Percentiles rank a stretch among this genome's conserved stretches.
phyloP scores from a whole-genome alignment of 495 filamentous ascomycete species.

The Friedmanniomyces endolithicus region DNA sequence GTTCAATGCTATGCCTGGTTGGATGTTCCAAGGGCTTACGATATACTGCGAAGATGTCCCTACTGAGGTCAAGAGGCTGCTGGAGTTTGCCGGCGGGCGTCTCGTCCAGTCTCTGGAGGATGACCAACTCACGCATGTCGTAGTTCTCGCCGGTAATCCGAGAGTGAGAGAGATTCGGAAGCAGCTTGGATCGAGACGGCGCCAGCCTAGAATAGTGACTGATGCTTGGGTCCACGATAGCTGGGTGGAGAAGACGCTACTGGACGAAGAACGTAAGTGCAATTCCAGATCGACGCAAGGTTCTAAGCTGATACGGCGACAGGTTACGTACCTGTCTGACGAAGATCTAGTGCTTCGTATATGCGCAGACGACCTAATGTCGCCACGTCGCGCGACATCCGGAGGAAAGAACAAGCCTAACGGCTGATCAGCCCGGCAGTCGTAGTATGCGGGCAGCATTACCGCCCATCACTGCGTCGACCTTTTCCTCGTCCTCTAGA shows the following conservation, averaged over 20 bases:
- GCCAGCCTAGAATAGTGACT: slow-evolving; percentile 59
- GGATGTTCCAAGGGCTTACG: slow-evolving; percentile 52
- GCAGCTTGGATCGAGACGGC: slow-evolving; percentile 26
- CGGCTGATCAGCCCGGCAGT: slow-evolving; percentile 3
- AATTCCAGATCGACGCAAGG: neutral
- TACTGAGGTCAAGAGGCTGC: slow-evolving; percentile 31
- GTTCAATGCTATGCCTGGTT: slow-evolving; percentile 40
- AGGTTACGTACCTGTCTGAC: slow-evolving; percentile 7
- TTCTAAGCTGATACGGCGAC: neutral
- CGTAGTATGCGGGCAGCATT: slow-evolving; percentile 29
- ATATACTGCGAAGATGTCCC: slow-evolving; percentile 38
- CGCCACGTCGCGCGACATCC: too few relatives aligned
- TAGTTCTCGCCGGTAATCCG: slow-evolving; percentile 35
- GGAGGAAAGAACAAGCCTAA: too few relatives aligned
- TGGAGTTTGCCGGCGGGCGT: slow-evolving; percentile 53
- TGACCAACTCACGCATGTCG: slow-evolving; percentile 50
- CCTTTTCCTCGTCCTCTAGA: slow-evolving; percentile 40
- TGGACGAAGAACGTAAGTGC: slow-evolving; percentile 59
- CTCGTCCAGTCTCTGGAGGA: slow-evolving; percentile 38
- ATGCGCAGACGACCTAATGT: too few relatives aligned
- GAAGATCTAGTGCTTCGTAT: neutral
- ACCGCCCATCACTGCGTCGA: slow-evolving; percentile 26
- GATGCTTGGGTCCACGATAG: slow-evolving; percentile 64
- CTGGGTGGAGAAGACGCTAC: slow-evolving; percentile 61
- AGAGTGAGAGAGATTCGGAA: slow-evolving; percentile 35